Base-by-base conservation (phyloP, 352 stramenopile species). In the Globisporangium barbulae region DNA sequence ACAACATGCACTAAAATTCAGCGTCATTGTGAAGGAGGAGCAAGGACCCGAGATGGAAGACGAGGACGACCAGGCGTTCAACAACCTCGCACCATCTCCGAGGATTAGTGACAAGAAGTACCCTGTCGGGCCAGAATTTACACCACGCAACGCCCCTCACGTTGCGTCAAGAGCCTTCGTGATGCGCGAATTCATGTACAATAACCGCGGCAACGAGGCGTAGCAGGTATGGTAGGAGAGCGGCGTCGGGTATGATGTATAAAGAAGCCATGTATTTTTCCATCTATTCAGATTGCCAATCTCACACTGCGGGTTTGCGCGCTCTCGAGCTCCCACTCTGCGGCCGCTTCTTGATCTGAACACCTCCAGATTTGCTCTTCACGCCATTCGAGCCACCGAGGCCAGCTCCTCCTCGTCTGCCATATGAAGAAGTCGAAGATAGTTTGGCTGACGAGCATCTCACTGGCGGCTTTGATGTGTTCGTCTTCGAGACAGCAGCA, bases 391-490 rank as follows among this genome's bases (percentile, higher is more conserved):
- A 39, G 28, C n/a, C 44, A 7, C 19, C 61, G 22, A 5, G 21
- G 39, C 42, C 17, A n/a, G 22, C 7, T 57, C 21, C 22, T 9
- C 7, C 28, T n/a, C 33, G 30, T 64, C 53, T 62, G 47, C 22
- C 12, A 5, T 39, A 25, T 7, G 55, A 53, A 28, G 45, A 61
- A 17, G 57, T 60, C 7, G 33, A 28, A 28, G 42, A 48, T 5
- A 19, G 3, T 19, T 72, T 69, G 28, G 73, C 71, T 7, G 73
- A 80, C 2, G 65, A 68, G 31, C 68, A 78, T 21, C 73, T 68
- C 19, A 59, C 70, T 30, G 19, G 19, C 3, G 59, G 30, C 33
- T 58, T 60, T 12, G 33, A 12, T 25, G 33, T 8, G 12, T 21
- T 22, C 6, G 19, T 35, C 12, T 45, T 57, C 31, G 15, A 7